A percentile compares a stretch with the other conserved stretches of the same genome.
Evolutionary conservation across 1,139 yeast genomes (phyloP).

Genomic region (Hyphopichia buzzinii): DNA sequence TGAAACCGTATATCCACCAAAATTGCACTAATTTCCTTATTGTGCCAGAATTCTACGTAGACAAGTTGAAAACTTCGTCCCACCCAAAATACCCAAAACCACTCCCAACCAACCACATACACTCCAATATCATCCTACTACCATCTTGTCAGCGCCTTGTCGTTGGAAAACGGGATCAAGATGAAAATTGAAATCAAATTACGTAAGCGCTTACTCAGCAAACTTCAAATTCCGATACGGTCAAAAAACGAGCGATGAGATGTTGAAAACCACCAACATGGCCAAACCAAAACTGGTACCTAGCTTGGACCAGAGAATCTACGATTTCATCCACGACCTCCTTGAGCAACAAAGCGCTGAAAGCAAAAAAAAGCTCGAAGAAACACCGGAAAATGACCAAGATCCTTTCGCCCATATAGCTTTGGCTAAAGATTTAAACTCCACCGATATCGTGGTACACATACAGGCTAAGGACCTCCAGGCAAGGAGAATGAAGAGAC

Average conservation of each 20-base stretch:
- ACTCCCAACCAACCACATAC: no score
- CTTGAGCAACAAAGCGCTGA: slow-evolving; percentile 51
- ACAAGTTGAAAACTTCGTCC: no score
- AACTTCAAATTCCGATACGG: no score
- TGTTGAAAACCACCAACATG: slow-evolving; percentile 7
- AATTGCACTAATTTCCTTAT: no score
- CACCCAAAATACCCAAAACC: no score
- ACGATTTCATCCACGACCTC: slow-evolving; percentile 47
- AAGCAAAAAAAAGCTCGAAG: slow-evolving; percentile 25
- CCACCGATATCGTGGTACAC: slow-evolving; percentile 51
- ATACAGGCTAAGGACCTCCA: slow-evolving; percentile 61
- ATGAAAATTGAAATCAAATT: no score
- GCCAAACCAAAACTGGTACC: slow-evolving; percentile 17
- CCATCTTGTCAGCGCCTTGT: no score
- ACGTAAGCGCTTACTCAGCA: no score
- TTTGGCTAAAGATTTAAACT: slow-evolving; percentile 56
- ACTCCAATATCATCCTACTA: no score
- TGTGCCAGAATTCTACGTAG: no score
- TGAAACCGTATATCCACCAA: no score
- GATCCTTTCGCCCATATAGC: slow-evolving; percentile 46
- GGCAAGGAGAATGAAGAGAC: slow-evolving; percentile 64
- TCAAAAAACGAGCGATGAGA: background rate
- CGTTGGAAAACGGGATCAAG: no score
- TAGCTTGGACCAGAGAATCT: slow-evolving; percentile 49
- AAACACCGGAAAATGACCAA: slow-evolving; percentile 21